phyloP scores from a whole-genome alignment of 176 grass and related monocot genomes.

The Cenchrus fungigraminus region DNA sequence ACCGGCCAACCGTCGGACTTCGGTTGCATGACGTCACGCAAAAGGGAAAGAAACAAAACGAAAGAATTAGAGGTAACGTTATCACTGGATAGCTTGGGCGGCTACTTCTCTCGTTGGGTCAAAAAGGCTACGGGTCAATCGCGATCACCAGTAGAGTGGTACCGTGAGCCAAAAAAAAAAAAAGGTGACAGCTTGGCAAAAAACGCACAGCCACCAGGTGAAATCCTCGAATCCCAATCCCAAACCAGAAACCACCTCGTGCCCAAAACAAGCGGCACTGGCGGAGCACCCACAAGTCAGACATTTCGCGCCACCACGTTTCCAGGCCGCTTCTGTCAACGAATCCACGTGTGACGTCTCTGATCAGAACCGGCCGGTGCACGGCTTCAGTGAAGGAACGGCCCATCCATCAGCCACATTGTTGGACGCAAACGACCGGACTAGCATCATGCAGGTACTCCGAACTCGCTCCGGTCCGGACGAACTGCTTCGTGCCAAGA shows the following conservation, averaged over 20 bases:
- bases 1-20: neutral
- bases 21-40: neutral
- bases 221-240: too few species aligned
- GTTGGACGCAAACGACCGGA: neutral
- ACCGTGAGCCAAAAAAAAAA: neutral
- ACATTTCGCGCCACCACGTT: neutral
- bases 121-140: conserved; percentile 15
- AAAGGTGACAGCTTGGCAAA: neutral
- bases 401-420: neutral
- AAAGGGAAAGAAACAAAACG: neutral
- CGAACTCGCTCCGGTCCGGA: too few species aligned
- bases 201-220: neutral
- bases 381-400: neutral
- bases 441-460: too few species aligned
- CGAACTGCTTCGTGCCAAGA: conserved; percentile 8
- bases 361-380: neutral
- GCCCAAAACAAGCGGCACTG: neutral
- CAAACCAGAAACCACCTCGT: neutral
- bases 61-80: neutral
- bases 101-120: neutral
- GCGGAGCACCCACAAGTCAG: neutral
- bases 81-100: neutral
- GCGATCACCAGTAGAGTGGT: neutral
- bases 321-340: neutral
- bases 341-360: neutral